Evolutionary conservation across 129 eudicot species (phyloP), one percentile per base, ranked within the genome.

Genomic region (Escallonia rubra): DNA sequence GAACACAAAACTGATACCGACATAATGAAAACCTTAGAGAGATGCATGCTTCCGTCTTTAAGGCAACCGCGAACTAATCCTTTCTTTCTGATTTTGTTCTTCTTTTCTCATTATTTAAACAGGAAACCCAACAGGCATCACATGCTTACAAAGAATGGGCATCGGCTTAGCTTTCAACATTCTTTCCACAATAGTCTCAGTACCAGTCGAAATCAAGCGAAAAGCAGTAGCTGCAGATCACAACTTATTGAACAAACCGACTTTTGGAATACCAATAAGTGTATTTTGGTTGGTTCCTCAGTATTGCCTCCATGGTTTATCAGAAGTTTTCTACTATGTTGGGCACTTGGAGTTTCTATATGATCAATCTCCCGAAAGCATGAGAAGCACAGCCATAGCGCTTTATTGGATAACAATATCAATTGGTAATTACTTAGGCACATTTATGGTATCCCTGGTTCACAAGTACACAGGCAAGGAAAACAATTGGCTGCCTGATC

Each of bases 211-310:
- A 70, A 82, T 82, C 8, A 92, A 82, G 68, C 74, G 98, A 34
- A 92, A 89, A 63, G 8, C 76, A 43, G 90, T 80, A 2, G 98
- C 98, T 3, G 60, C 80, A 59, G 75, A 80, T 15, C 77, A 88
- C 64, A 60, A 80, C 53, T 66, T 92, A 5, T 67, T 92, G 3
- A 95, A 92, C n/a, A 78, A 76, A 5, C 95, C 98, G 4, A 74
- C 78, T 10, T 83, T 77, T 10, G 46, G 59, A 4, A 74, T 92
- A 43, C 98, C 98, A 13, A 83, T 92, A 52, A 88, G 89, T 40
- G 95, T 88, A 9, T 89, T 89, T 13, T 92, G 98, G 98, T 67
- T 92, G 8, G 68, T 88, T 44, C 98, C 98, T 3, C 98, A 92
- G 66, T 92, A 74, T 65, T 72, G 79, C 53, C 61, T 92, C 38